These are phyloP conservation scores for Aspergillus ellipticus DNA, from an alignment of 495 filamentous ascomycete genomes.

Conservation along the genomic window DNA sequence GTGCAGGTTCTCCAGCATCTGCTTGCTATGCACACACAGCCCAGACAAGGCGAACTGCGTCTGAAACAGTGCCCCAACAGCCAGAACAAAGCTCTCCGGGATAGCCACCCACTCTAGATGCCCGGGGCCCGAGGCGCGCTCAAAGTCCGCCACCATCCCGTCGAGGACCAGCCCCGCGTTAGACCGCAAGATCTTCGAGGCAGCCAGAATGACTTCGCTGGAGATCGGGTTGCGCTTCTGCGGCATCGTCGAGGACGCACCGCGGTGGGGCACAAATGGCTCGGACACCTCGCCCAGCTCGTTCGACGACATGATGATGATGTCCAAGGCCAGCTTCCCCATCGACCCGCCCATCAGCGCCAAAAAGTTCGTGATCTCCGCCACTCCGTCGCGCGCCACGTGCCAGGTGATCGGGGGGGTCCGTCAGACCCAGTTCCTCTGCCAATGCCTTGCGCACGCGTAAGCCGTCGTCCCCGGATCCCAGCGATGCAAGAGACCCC, in stretches of 20 bases:
- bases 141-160: slow-evolving; percentile 52
- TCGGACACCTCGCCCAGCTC: slow-evolving; percentile 53
- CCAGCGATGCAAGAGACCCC: slow-evolving; percentile 44
- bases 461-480: slow-evolving; percentile 29
- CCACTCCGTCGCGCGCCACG: slow-evolving; percentile 45
- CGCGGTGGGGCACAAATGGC: slow-evolving; percentile 52
- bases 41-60: slow-evolving; percentile 46
- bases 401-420: slow-evolving; percentile 47
- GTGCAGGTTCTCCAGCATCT: slow-evolving; percentile 47
- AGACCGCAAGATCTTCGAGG: slow-evolving; percentile 46
- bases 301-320: slow-evolving; percentile 55
- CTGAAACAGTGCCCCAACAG: slow-evolving; percentile 46
- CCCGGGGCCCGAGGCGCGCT: slow-evolving; percentile 51
- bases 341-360: slow-evolving; percentile 48
- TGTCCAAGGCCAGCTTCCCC: slow-evolving; percentile 50
- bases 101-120: slow-evolving; percentile 53
- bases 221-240: slow-evolving; percentile 56
- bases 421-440: slow-evolving; percentile 32
- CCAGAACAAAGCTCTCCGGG: slow-evolving; percentile 49
- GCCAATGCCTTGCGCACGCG: slow-evolving; percentile 39
- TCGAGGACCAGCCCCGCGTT: slow-evolving; percentile 50
- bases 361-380: slow-evolving; percentile 47
- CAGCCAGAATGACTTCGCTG: slow-evolving; percentile 48
- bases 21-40: slow-evolving; percentile 41
- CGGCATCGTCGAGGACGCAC: slow-evolving; percentile 52